These are phyloP conservation scores for Tylopilus sp. DNA, from an alignment of 768 basidiomycete species.

Conservation along the genomic window DNA sequence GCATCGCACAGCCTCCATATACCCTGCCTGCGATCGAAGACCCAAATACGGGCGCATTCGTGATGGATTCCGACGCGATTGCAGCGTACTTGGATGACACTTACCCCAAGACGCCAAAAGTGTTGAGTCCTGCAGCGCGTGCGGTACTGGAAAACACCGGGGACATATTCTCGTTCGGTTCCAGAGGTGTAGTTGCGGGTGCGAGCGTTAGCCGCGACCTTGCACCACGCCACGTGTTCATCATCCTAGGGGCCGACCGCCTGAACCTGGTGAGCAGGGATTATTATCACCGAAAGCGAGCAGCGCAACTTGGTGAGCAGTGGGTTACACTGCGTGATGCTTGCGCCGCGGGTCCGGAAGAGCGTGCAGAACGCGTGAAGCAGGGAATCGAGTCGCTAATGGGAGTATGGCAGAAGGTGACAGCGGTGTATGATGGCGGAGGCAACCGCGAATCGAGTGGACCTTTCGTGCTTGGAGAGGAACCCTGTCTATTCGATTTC, in stretches of 20 bases:
- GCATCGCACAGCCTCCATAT: constrained; percentile 28
- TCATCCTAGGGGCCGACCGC: constrained; percentile 21
- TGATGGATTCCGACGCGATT: constrained; percentile 46
- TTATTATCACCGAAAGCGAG: constrained; percentile 40
- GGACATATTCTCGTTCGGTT: constrained; percentile 9
- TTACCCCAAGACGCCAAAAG: constrained; percentile 41
- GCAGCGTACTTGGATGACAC: constrained; percentile 39
- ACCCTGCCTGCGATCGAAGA: constrained; percentile 53
- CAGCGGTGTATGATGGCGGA: constrained; percentile 8
- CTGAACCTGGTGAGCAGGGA: constrained; percentile 34
- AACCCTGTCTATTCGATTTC: constrained; percentile 21
- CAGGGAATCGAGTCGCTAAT: constrained; percentile 13
- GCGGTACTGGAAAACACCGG: constrained; percentile 34
- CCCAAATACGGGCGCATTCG: constrained; percentile 33
- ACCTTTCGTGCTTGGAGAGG: constrained; percentile 13
- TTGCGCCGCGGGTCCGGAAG: constrained; percentile 25
- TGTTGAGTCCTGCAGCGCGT: constrained; percentile 35
- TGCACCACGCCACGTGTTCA: constrained; percentile 14
- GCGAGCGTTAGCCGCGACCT: background rate
- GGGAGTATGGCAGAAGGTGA: constrained; percentile 27
- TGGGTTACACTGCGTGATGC: constrained; percentile 31
- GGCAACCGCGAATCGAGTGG: background rate
- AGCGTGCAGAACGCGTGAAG: constrained; percentile 22
- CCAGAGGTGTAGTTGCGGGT: background rate
- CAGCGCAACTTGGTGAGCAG: constrained; percentile 32